These are phyloP conservation scores for Trapa bicornis DNA, from an alignment of 345 rosid genomes.

Conservation along the genomic window DNA sequence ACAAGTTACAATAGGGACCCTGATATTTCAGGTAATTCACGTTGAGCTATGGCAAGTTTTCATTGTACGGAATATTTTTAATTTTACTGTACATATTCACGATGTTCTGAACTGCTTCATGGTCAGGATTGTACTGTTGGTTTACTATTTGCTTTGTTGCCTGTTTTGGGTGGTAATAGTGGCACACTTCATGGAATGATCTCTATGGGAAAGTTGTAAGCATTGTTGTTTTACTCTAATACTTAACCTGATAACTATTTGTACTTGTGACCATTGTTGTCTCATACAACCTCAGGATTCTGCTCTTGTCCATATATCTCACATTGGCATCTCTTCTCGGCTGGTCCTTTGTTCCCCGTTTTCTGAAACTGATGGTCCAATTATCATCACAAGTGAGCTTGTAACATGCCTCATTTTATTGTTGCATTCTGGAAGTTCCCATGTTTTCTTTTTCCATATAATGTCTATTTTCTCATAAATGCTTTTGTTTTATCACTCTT, in stretches of 20 bases:
- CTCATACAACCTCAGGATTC: slow-evolving; percentile 37
- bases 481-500: slow-evolving; percentile 6
- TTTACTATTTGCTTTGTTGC: slow-evolving; percentile 85
- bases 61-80: slow-evolving; percentile 3
- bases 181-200: slow-evolving; percentile 73
- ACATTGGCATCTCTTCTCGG: slow-evolving; percentile 62
- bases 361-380: slow-evolving; percentile 87
- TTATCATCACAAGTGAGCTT: slow-evolving; percentile 94
- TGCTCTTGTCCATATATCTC: slow-evolving; percentile 71
- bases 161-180: slow-evolving; percentile 91
- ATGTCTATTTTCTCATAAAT: slow-evolving; percentile 2
- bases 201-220: slow-evolving; percentile 94
- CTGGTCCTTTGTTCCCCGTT: slow-evolving; percentile 95
- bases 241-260: background rate
- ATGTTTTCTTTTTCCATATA: slow-evolving; percentile 6
- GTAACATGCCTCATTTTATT: background rate
- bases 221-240: slow-evolving; percentile 4
- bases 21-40: slow-evolving; percentile 76
- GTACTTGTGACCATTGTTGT: background rate
- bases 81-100: slow-evolving; percentile 5
- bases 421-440: background rate
- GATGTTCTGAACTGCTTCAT: slow-evolving; percentile 13
- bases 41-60: slow-evolving; percentile 3
- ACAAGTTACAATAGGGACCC: slow-evolving; percentile 93
- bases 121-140: slow-evolving; percentile 95